These are phyloP conservation scores for Ampelocalamus luodianensis DNA, from an alignment of 176 grass and related monocot genomes.

Conservation along the genomic window DNA sequence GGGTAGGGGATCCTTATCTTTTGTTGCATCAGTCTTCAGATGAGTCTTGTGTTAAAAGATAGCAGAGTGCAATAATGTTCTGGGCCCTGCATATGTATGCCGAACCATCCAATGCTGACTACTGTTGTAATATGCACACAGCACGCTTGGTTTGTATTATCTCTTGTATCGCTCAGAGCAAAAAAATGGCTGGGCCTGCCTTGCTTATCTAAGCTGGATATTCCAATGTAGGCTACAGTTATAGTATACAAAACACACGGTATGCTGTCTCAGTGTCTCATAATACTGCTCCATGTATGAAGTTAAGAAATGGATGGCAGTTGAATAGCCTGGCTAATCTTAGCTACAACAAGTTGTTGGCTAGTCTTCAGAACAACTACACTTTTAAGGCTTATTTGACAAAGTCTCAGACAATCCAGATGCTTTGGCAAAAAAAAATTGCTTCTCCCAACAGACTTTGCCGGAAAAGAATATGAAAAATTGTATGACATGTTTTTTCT, in stretches of 20 bases:
- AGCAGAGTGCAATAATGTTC: slow-evolving; percentile 28
- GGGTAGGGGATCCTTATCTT: slow-evolving; percentile 38
- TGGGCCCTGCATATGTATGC: slow-evolving; percentile 42
- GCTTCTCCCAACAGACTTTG: too few species aligned
- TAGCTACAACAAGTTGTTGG: slow-evolving; percentile 31
- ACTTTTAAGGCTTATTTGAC: too few species aligned
- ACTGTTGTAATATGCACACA: slow-evolving; percentile 12
- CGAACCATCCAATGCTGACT: neutral
- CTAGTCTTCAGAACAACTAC: neutral
- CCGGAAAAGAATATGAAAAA: too few species aligned
- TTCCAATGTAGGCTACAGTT: slow-evolving; percentile 21
- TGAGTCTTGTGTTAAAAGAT: slow-evolving; percentile 17
- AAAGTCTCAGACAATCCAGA: too few species aligned
- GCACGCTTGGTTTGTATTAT: slow-evolving; percentile 31
- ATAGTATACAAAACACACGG: neutral
- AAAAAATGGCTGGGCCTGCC: slow-evolving; percentile 24
- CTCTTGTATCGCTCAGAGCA: slow-evolving; percentile 10
- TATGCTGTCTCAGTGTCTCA: slow-evolving; percentile 23
- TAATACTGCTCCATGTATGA: neutral
- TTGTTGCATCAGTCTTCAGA: slow-evolving; percentile 16
- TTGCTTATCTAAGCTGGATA: neutral
- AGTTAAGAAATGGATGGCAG: slow-evolving; percentile 35
- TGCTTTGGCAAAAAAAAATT: too few species aligned
- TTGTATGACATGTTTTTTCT: too few species aligned
- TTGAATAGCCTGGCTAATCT: slow-evolving; percentile 37